These are phyloP conservation scores for Spizellomyces sp. DNA, from an alignment of 192 early-diverging fungal species.

Conservation along the genomic window DNA sequence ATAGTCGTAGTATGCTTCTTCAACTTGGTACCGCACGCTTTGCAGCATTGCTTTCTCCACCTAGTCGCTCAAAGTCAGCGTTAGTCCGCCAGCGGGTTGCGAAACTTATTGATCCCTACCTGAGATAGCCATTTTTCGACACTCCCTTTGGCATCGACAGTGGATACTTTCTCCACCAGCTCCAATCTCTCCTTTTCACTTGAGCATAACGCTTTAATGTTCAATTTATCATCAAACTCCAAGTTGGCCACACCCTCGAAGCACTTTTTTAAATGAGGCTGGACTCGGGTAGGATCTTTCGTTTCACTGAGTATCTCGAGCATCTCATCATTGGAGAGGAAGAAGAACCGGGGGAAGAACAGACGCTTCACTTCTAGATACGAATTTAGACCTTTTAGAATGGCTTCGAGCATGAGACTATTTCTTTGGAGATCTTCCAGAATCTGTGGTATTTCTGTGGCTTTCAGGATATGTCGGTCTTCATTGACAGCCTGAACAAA, in stretches of 20 bases:
- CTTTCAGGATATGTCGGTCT: slow-evolving; percentile 57
- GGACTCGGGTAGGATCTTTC: slow-evolving; percentile 64
- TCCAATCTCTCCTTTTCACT: slow-evolving; percentile 60
- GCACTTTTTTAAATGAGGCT: slow-evolving; percentile 69
- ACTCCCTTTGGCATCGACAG: slow-evolving; percentile 63
- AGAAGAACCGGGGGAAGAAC: slow-evolving; percentile 66
- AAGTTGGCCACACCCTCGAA: slow-evolving; percentile 64
- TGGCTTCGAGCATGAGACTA: slow-evolving; percentile 57
- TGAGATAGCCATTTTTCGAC: slow-evolving; percentile 63
- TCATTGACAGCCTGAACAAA: slow-evolving; percentile 45
- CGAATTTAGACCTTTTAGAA: slow-evolving; percentile 65
- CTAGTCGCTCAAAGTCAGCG: too few relatives aligned
- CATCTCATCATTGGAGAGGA: slow-evolving; percentile 71
- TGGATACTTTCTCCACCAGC: slow-evolving; percentile 55
- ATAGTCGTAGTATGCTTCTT: slow-evolving; percentile 56
- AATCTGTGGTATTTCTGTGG: slow-evolving; percentile 63
- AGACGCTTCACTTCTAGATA: slow-evolving; percentile 65
- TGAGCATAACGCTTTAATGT: slow-evolving; percentile 56
- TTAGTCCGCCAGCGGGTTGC: too few relatives aligned
- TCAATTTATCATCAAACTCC: slow-evolving; percentile 61
- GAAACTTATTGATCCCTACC: not conserved
- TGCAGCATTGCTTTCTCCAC: slow-evolving; percentile 61
- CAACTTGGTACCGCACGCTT: slow-evolving; percentile 53
- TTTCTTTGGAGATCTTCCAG: slow-evolving; percentile 58
- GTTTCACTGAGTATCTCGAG: slow-evolving; percentile 69